Conservation (phyloP, 2,329 filamentous ascomycete genomes). For the Westerdykella ornata region DNA sequence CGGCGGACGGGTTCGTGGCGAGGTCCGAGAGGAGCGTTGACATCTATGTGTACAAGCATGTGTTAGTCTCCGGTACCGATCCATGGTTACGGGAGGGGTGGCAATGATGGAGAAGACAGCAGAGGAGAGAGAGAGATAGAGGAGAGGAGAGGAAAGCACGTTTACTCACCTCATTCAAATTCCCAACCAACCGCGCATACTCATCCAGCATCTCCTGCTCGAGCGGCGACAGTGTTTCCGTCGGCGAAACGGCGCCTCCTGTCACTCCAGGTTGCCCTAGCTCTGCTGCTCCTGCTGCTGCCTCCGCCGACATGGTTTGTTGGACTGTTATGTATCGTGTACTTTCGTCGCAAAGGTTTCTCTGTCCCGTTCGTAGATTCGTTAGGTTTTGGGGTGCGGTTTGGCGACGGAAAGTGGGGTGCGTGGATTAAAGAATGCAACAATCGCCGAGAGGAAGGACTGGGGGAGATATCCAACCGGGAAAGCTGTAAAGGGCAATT, state of each 20-base stretch:
- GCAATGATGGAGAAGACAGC: conserved; percentile 1
- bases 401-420: too few species aligned
- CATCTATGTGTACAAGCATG: conserved; percentile 29
- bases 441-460: too few species aligned
- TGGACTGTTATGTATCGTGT: conserved; percentile 2
- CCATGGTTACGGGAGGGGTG: neutral
- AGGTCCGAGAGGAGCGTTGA: conserved; percentile 58
- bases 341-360: too few species aligned
- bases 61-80: neutral
- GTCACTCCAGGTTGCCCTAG: neutral
- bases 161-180: conserved; percentile 77
- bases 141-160: too few species aligned
- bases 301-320: neutral
- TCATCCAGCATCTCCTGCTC: conserved; percentile 95
- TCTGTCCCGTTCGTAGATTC: too few species aligned
- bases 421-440: too few species aligned
- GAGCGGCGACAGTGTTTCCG: conserved; percentile 57
- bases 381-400: too few species aligned
- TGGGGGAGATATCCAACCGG: too few species aligned
- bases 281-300: neutral
- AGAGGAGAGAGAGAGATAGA: conserved; percentile 1
- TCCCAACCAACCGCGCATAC: conserved; percentile 78
- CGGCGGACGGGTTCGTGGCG: conserved; percentile 58
- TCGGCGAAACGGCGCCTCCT: neutral
- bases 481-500: too few species aligned